These are phyloP conservation scores for Onygena corvina DNA, from an alignment of 2,329 filamentous ascomycete species.

Conservation along the genomic window DNA sequence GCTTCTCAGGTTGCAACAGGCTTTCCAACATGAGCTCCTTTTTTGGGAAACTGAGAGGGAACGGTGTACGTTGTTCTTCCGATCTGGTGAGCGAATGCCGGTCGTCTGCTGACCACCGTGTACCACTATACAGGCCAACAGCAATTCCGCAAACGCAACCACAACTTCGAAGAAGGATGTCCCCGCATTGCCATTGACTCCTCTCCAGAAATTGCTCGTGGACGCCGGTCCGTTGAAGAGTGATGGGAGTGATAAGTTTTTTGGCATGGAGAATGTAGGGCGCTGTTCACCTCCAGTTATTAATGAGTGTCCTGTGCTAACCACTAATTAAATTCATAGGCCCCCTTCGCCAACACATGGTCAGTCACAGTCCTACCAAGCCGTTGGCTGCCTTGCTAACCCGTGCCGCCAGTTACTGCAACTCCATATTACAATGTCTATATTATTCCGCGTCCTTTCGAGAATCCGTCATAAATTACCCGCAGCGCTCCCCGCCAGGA, in stretches of 20 bases:
- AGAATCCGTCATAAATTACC: slow-evolving; percentile 87
- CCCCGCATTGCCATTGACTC: slow-evolving; percentile 45
- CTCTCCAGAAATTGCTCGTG: slow-evolving; percentile 62
- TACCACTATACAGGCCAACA: slow-evolving; percentile 24
- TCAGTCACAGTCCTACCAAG: slow-evolving; percentile 36
- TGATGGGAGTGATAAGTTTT: slow-evolving; percentile 96
- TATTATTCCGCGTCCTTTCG: slow-evolving; percentile 93
- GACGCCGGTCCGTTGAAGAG: slow-evolving; percentile 67
- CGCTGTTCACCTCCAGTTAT: slow-evolving; percentile 9
- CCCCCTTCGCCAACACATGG: slow-evolving; percentile 94
- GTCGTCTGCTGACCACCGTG: background rate
- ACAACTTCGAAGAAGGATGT: slow-evolving; percentile 48
- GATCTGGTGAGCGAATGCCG: slow-evolving; percentile 2
- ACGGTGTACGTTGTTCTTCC: slow-evolving; percentile 24
- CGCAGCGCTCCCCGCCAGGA: slow-evolving; percentile 57
- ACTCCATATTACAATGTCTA: slow-evolving; percentile 93
- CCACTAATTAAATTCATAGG: slow-evolving; percentile 9
- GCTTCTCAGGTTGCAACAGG: background rate
- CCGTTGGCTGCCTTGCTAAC: slow-evolving; percentile 9
- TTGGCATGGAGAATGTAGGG: slow-evolving; percentile 92
- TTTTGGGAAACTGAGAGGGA: slow-evolving; percentile 29
- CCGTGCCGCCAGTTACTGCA: slow-evolving; percentile 63
- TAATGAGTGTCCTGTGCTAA: slow-evolving; percentile 15
- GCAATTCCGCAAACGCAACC: slow-evolving; percentile 35
- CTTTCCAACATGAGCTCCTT: slow-evolving; percentile 29